Base-by-base conservation (phyloP, 768 basidiomycete genomes). In the Hysterangium stoloniferum region DNA sequence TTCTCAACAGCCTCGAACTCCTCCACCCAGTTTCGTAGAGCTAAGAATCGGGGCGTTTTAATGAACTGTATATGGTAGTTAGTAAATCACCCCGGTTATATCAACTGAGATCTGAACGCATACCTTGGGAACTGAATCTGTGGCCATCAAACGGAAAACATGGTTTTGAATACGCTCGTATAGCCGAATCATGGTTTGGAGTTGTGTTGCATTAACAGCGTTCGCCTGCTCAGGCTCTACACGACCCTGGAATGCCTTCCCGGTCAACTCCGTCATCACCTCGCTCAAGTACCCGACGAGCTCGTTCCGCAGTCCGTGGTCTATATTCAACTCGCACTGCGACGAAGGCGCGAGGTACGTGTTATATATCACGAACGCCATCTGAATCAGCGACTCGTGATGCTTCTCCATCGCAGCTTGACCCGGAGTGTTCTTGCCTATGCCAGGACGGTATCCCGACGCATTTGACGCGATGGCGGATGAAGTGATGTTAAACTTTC, bases 61-160 rank as follows among this genome's bases (percentile, higher is more conserved):
- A 90, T 87, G 70, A 92, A 92, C 90, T 92, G 53, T 12, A 37
- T n/a, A 24, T 43, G 12, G 49, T 32, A 19, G 48, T 53, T 15
- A 53, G 41, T 53, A 41, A 13, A 54, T 55, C 55, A 53, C 52
- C 51, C 34, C 51, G 32, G 38, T 6, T 15, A 33, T 22, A 36
- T 46, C 36, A 43, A 22, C 48, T 32, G 34, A 40, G 45, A 12
- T 17, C 59, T 11, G 12, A 40, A 29, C 17, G 59, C 72, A 25
- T 59, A 88, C 89, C 77, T 95, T 95, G 12, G 96, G 96, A n/a
- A 99, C 86, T 6, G 95, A 97, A 66, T 99, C 96, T 50, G 94
- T 95, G 15, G 96, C 93, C 89, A 99, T 95, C 59, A 99, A 64
- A 41, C 95, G 80, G 74, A 98, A 98, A 56, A 98, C 92, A 61